Evolutionary conservation across 208 protist species (phyloP).

Genomic region (Balamuthia mandrillaris): DNA sequence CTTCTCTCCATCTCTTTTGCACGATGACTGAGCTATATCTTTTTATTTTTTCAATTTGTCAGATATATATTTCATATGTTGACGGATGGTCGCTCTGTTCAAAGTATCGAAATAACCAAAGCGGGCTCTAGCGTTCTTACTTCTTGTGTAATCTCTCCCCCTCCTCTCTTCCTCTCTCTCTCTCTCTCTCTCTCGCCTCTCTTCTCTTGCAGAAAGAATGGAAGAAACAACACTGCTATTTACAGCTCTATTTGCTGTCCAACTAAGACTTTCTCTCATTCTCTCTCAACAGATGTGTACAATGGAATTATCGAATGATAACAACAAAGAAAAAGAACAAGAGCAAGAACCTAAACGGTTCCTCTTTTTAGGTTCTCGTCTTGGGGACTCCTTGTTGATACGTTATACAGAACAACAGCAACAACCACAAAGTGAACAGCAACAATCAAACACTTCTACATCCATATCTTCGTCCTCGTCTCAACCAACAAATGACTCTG

Average conservation of each 20-base stretch:
- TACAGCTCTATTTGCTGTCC: background rate
- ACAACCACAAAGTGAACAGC: too few species aligned
- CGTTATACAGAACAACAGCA: background rate
- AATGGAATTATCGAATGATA: background rate
- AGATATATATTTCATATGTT: conserved; percentile 24
- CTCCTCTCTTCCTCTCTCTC: background rate
- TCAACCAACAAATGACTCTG: too few species aligned
- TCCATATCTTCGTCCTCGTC: too few species aligned
- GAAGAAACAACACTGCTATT: background rate
- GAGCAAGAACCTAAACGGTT: too few species aligned
- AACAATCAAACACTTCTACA: too few species aligned
- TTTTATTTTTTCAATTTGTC: background rate
- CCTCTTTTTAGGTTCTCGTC: conserved; percentile 20
- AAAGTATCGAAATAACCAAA: conserved; percentile 17
- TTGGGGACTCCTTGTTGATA: conserved; percentile 26
- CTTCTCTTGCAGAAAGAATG: background rate
- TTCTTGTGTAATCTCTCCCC: background rate
- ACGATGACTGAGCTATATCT: background rate
- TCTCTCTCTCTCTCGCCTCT: background rate
- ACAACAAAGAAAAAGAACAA: background rate
- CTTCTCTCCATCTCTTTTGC: background rate
- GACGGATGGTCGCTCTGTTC: conserved; percentile 24
- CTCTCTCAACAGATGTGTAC: background rate
- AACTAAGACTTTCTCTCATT: background rate
- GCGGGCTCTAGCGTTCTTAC: conserved; percentile 24